A percentile compares a stretch with the other conserved stretches of the same genome.
phyloP scores from a whole-genome alignment of 768 basidiomycete species.

The Russula virescens region DNA sequence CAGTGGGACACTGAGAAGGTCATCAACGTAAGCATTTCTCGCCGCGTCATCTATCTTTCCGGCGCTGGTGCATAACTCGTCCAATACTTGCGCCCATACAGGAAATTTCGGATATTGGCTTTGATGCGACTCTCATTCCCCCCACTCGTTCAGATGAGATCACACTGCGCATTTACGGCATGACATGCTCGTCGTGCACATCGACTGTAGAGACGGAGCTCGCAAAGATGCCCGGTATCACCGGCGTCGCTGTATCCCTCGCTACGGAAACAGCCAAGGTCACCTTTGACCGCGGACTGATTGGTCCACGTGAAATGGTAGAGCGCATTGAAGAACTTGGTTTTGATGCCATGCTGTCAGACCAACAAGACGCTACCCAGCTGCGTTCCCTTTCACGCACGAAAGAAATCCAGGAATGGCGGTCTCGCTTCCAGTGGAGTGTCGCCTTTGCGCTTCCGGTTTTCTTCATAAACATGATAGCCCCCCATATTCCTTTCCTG shows the following conservation, averaged over 20 bases:
- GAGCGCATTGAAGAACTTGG: constrained; percentile 84
- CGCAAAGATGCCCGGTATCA: constrained; percentile 64
- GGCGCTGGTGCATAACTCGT: no score
- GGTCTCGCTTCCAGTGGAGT: constrained; percentile 66
- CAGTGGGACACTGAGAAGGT: constrained; percentile 81
- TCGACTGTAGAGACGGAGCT: constrained; percentile 70
- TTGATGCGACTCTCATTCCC: constrained; percentile 78
- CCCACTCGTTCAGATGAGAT: constrained; percentile 58
- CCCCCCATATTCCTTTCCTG: constrained; percentile 59
- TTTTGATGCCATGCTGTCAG: constrained; percentile 81
- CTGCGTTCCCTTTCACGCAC: constrained; percentile 78
- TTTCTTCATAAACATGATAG: constrained; percentile 87
- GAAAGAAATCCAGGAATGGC: constrained; percentile 92
- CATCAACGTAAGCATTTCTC: constrained; percentile 52
- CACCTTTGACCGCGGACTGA: constrained; percentile 63
- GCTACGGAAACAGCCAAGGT: constrained; percentile 71
- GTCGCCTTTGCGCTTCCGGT: constrained; percentile 84
- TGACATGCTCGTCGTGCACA: constrained; percentile 85
- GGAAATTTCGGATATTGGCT: constrained; percentile 93
- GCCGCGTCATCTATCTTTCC: not conserved
- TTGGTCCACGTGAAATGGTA: constrained; percentile 84
- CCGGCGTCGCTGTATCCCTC: constrained; percentile 64
- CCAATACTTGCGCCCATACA: constrained; percentile 28
- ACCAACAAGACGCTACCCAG: constrained; percentile 78
- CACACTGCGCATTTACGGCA: constrained; percentile 79